Percentiles rank a stretch among this genome's conserved stretches.
These are phyloP conservation scores for Xylaria sp. DNA, from an alignment of 2,329 filamentous ascomycete genomes.

Conservation along the genomic window DNA sequence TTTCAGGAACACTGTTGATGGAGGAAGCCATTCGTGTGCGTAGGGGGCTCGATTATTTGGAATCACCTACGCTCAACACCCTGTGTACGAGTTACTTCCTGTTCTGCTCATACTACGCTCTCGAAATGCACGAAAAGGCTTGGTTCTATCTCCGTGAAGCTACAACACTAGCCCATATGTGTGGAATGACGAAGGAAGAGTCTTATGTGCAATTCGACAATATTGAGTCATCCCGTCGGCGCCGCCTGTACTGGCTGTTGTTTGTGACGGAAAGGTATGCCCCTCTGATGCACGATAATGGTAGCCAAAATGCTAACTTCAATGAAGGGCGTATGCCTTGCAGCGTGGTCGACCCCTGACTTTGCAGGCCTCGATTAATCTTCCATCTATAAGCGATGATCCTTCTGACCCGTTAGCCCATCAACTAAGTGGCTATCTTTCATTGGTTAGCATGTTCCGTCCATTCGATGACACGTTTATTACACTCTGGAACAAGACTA, in stretches of 20 bases:
- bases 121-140: slow-evolving; percentile 78
- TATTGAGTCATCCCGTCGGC: slow-evolving; percentile 69
- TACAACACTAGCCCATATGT: slow-evolving; percentile 73
- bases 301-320: slow-evolving; percentile 24
- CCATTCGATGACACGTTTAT: slow-evolving; percentile 74
- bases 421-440: slow-evolving; percentile 66
- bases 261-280: slow-evolving; percentile 75
- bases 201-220: slow-evolving; percentile 68
- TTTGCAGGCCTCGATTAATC: slow-evolving; percentile 73
- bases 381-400: slow-evolving; percentile 71
- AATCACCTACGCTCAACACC: slow-evolving; percentile 64
- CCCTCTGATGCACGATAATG: background rate
- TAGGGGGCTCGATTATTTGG: slow-evolving; percentile 70
- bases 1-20: slow-evolving; percentile 72
- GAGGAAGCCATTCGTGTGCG: slow-evolving; percentile 74
- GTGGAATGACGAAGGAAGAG: slow-evolving; percentile 70
- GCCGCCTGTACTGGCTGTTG: slow-evolving; percentile 78
- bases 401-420: slow-evolving; percentile 64
- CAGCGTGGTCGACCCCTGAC: slow-evolving; percentile 76
- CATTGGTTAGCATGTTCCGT: slow-evolving; percentile 70
- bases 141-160: slow-evolving; percentile 85
- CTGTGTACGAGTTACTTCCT: slow-evolving; percentile 82
- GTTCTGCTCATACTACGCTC: slow-evolving; percentile 75
- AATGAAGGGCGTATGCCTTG: slow-evolving; percentile 72
- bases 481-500: slow-evolving; percentile 73